phyloP scores from a whole-genome alignment of 305 asterid genomes.

The Withania somnifera region DNA sequence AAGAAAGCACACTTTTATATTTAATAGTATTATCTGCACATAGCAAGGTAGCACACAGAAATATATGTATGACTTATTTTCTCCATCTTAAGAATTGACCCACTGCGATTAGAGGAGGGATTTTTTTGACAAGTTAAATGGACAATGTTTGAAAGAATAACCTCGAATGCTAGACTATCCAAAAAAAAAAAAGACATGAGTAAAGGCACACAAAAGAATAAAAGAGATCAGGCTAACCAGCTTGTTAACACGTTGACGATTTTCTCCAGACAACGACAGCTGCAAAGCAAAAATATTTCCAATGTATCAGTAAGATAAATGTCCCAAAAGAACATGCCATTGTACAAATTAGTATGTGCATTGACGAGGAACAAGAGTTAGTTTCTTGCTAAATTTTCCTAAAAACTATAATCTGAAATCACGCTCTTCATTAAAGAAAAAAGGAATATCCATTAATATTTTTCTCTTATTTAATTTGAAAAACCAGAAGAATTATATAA shows the following conservation, averaged over 20 bases:
- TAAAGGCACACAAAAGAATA: constrained; percentile 1
- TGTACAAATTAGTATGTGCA: background rate
- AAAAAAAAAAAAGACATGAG: background rate
- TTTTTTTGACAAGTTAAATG: background rate
- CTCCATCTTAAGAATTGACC: background rate
- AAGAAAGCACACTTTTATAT: too few species aligned
- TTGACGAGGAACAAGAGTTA: background rate
- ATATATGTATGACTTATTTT: background rate
- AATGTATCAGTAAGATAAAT: constrained; percentile 17
- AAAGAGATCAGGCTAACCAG: constrained; percentile 49
- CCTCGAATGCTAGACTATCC: background rate
- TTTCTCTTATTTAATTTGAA: background rate
- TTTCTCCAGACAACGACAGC: constrained; percentile 71
- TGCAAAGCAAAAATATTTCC: constrained; percentile 29
- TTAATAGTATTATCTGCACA: too few species aligned
- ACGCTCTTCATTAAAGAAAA: background rate
- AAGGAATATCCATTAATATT: background rate
- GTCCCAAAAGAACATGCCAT: background rate
- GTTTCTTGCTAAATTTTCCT: background rate
- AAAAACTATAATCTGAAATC: background rate
- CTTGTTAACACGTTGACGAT: constrained; percentile 68
- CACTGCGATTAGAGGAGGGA: background rate
- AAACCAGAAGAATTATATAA: background rate
- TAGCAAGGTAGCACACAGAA: background rate
- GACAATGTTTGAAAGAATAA: background rate